Evolutionary conservation across 805 yeast genomes (phyloP), one percentile per base, ranked within the genome.

Genomic region (Cyberlindnera saturnus): DNA sequence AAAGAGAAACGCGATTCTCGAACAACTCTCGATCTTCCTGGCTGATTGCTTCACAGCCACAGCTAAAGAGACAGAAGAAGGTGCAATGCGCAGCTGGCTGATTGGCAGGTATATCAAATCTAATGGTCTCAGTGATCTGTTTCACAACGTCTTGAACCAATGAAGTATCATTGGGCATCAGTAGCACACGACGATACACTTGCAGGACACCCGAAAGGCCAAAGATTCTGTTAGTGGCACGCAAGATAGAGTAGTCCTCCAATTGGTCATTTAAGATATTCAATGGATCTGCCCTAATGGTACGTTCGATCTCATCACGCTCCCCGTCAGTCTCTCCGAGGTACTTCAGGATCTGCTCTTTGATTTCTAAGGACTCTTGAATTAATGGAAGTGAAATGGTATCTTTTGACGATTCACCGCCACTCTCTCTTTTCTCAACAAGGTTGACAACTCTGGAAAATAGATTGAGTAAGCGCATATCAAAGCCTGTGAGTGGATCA

Each of bases 401-500:
- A 13, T 26, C 47, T 7, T 35, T 44, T 20, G 61, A 56, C 23
- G 59, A 45, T 13, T 14, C 11, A 10, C 30, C 34, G 14, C 30
- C 42, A 33, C 28, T 40, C 31, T 39, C 51, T 16, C 48, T 59
- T 38, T 60, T 50, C 38, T 69, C 62, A 19, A 74, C 66, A 35
- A 77, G 48, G 34, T 57, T 52, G 14, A 71, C 61, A 9, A 81
- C 69, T 35, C 76, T 71, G 17, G 82, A 70, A 47, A 77, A 76
- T 29, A 73, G 68, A 0, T 85, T 82, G 17, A 85, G 63, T 44
- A 83, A 70, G 46, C 69, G 69, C 11, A 80, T 66, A 49, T 85
- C 89, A 57, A 86, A 77, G 1, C 93, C 95, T 41, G 74, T 64
- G 39, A 81, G 65, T 44, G 73, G 75, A 55, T 82, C 88, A 40